Conservation (phyloP, 2,329 filamentous ascomycete species). For the Cytospora mali region DNA sequence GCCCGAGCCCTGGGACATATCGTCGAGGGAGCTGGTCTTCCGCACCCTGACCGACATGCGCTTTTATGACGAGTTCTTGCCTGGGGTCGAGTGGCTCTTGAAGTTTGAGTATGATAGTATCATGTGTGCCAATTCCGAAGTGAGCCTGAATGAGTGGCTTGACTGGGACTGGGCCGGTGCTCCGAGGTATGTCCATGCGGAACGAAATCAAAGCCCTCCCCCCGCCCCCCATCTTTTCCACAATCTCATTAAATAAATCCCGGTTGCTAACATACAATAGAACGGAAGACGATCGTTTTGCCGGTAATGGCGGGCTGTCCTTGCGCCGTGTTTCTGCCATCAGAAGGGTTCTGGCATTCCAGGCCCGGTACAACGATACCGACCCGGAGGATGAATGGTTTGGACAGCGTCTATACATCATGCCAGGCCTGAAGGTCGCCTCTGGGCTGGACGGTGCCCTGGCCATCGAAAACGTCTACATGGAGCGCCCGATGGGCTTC, state of each 20-base stretch:
- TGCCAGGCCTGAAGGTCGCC: constrained; percentile 53
- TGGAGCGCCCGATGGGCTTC: constrained; percentile 55
- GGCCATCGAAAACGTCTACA: constrained; percentile 35
- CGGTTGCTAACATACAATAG: neutral
- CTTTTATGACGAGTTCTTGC: constrained; percentile 56
- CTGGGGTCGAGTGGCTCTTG: constrained; percentile 56
- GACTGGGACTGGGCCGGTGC: constrained; percentile 58
- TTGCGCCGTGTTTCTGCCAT: constrained; percentile 57
- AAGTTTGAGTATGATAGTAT: constrained; percentile 60
- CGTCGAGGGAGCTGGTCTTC: constrained; percentile 50
- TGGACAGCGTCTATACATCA: constrained; percentile 48
- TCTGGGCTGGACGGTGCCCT: constrained; percentile 31
- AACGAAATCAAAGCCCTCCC: too few relatives aligned
- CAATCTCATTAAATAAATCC: neutral
- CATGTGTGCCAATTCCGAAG: constrained; percentile 56
- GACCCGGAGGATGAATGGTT: constrained; percentile 61
- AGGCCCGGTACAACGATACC: constrained; percentile 52
- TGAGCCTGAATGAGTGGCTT: constrained; percentile 56
- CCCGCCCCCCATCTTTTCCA: too few relatives aligned
- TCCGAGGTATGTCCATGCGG: constrained; percentile 40
- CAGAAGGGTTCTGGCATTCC: constrained; percentile 49
- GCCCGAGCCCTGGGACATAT: constrained; percentile 50
- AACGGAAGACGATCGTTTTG: constrained; percentile 38
- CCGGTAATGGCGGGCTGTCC: constrained; percentile 57
- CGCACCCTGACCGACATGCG: constrained; percentile 52